These are phyloP conservation scores for Alternaria triticina DNA, from an alignment of 2,329 filamentous ascomycete genomes.

Conservation along the genomic window DNA sequence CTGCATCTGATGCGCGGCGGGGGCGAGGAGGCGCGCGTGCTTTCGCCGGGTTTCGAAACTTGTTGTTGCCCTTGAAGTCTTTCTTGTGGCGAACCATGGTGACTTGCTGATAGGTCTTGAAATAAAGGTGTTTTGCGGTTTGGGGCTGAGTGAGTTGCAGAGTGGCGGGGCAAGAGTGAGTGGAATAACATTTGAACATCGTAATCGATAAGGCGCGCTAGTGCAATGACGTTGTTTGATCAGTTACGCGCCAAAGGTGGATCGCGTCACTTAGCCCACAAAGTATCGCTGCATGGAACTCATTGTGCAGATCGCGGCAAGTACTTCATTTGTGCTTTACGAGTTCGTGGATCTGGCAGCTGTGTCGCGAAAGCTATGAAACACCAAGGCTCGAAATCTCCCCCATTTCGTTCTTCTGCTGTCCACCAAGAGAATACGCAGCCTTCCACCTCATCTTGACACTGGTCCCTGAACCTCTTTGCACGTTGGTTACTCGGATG, in stretches of 20 bases:
- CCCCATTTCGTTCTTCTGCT: constrained; percentile 77
- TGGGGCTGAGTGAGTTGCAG: neutral
- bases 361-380: constrained; percentile 54
- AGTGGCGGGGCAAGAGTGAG: constrained; percentile 26
- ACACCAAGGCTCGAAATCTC: constrained; percentile 82
- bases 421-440: constrained; percentile 73
- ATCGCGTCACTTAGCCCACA: neutral
- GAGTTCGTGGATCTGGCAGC: constrained; percentile 5
- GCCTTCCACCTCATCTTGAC: constrained; percentile 92
- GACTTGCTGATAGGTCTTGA: neutral
- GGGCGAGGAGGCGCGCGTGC: constrained; percentile 61
- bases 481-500: constrained; percentile 78
- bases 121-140: neutral
- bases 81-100: constrained; percentile 96
- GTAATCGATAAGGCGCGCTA: constrained; percentile 30
- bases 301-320: neutral
- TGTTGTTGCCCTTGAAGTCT: constrained; percentile 77
- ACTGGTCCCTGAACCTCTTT: constrained; percentile 73
- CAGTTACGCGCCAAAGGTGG: neutral
- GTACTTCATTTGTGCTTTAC: constrained; percentile 1
- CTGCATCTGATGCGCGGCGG: constrained; percentile 30
- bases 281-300: neutral
- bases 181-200: constrained; percentile 16
- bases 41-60: constrained; percentile 64
- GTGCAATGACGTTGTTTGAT: constrained; percentile 18